Base-by-base conservation (phyloP, 257 asterid genomes). In the Nicotiana attenuata region DNA sequence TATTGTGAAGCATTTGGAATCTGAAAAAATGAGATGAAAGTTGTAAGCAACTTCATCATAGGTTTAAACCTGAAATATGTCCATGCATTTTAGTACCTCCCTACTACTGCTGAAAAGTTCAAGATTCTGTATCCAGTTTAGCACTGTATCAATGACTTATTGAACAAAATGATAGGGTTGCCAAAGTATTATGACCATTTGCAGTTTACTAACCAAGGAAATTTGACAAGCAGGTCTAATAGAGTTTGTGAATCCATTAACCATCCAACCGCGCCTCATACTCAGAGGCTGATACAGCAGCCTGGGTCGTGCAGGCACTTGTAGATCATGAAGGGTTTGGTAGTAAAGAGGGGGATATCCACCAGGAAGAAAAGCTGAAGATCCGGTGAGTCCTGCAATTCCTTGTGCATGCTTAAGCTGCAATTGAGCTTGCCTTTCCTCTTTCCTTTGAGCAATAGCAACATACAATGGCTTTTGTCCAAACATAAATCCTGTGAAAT, bases 391-490 rank as follows among this genome's bases (percentile, higher is more conserved):
- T 77, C 93, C 94, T 53, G 91, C 84, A 81, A 89, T 65, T 22
- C 90, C 88, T 60, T 90, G 98, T 4, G 93, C 93, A 80, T 90
- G 86, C 33, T 87, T 86, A 6, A 89, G 76, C 77, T 90, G 97
- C 80, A 95, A 77, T 85, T 89, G 92, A 11, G 93, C 91, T 85
- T 83, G 91, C 61, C 98, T 89, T 68, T 95, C 98, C 86, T 90
- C 97, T 90, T 95, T 95, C 84, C 91, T 91, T 88, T 93, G 99
- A 77, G 99, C 99, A 86, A 92, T 86, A 20, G 97, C 89, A 50
- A 90, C 97, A 69, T 91, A 93, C 78, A 95, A 78, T 26, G 98
- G 95, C 90, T 95, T 95, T 84, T 87, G 83, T 65, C 89, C 91
- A 85, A 91, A 81, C 93, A 92, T 90, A 55, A 67, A 82, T 33